Base-by-base conservation (phyloP, 345 rosid genomes). In the Murraya paniculata region DNA sequence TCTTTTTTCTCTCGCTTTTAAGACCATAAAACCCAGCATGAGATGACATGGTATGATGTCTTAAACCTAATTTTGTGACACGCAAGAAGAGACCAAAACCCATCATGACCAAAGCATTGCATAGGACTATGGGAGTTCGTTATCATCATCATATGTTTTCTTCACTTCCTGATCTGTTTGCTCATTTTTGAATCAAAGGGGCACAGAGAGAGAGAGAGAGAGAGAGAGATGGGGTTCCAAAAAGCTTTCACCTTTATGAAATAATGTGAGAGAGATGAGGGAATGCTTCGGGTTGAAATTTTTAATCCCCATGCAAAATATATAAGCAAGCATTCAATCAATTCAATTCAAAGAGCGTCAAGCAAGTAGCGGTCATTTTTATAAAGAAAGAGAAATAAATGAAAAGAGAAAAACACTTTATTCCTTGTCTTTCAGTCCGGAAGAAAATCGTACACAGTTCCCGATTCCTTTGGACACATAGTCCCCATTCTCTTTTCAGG, bases 371-470 rank as follows among this genome's bases (percentile, higher is more conserved):
- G 25, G 41, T n/a, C 24, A 18, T 36, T 36, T 50, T 13, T 57
- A 9, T 31, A 14, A 35, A n/a, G 25, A 67, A 57, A 68, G 28
- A 64, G 10, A 64, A 73, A 25, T 24, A 39, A 76, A 77, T 13
- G 61, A 35, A 74, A 75, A 78, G 77, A 73, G 78, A 68, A 79
- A 64, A 64, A 67, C 81, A 25, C 91, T 86, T 86, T 86, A 86
- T 86, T 84, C 89, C 84, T 31, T 81, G 78, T 78, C 77, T 80
- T 77, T 64, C 85, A 81, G 85, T 79, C 82, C 78, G 85, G 81
- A 78, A 89, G 85, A 77, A 85, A 85, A 78, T 80, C 89, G 85
- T 79, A 85, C 89, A 84, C 89, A 80, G 83, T 82, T 87, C 90
- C 89, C 89, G 85, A 89, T 85, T 82, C 87, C 86, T 84, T 81